Evolutionary conservation across 257 asterid genomes (phyloP).

Genomic region (Verbascum thapsus): DNA sequence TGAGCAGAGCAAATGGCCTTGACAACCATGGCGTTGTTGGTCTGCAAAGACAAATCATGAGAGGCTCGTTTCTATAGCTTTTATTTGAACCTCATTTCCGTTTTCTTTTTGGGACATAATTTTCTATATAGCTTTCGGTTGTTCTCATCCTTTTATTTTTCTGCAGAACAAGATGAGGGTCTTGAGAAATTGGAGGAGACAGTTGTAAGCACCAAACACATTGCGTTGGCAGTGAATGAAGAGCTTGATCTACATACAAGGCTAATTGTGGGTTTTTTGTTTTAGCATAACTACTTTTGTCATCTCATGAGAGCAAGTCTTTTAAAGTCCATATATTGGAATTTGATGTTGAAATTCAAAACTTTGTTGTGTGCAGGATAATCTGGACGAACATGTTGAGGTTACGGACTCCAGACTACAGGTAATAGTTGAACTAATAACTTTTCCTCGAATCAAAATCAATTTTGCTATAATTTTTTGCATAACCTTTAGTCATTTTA

Average conservation of each 20-base stretch:
- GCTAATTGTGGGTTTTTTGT: constrained; percentile 65
- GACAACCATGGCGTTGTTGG: constrained; percentile 85
- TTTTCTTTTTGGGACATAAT: constrained; percentile 32
- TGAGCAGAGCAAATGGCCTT: constrained; percentile 75
- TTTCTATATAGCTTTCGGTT: constrained; percentile 14
- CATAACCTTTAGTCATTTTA: not conserved
- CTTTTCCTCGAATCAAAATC: constrained; percentile 6
- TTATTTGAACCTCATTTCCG: constrained; percentile 25
- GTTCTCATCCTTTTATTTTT: constrained; percentile 12
- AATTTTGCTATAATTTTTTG: not conserved
- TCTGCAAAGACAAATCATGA: constrained; percentile 93
- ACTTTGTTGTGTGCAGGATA: constrained; percentile 54
- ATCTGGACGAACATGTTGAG: constrained; percentile 80
- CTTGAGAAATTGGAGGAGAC: constrained; percentile 90
- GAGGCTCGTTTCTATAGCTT: constrained; percentile 54
- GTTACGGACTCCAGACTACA: constrained; percentile 76
- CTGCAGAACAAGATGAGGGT: constrained; percentile 93
- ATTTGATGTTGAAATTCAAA: constrained; percentile 21
- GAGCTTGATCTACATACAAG: constrained; percentile 90
- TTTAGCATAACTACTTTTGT: constrained; percentile 12
- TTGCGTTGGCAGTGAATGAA: constrained; percentile 93
- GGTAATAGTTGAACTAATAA: constrained; percentile 44
- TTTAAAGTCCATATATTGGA: constrained; percentile 1
- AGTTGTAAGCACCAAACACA: constrained; percentile 89
- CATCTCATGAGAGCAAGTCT: not conserved